Base-by-base conservation (phyloP, 805 yeast species). In the Wickerhamiella allomyrinae region DNA sequence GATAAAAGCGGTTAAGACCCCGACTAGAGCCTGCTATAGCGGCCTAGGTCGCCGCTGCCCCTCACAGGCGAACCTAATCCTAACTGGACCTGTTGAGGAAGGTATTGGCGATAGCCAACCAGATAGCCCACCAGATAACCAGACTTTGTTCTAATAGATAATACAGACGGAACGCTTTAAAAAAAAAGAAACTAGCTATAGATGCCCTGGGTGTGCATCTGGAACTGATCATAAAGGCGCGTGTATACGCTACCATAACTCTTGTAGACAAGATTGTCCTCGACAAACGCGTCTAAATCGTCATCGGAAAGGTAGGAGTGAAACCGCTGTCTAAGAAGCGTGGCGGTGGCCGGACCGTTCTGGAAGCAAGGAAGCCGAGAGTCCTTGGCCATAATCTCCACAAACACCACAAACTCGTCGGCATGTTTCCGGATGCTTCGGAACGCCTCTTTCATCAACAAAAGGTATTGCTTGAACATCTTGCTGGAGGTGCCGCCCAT, bases 301-400 rank as follows among this genome's bases (percentile, higher is more conserved):
- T 68, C 63, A 34, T 85, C 95, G 25, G 71, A 63, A 39, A 91
- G 60, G 39, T 83, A 80, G 11, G 82, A 60, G 56, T 84, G 95
- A 50, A 87, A 73, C 54, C 98, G 69, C 57, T 86, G 95, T 42
- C 74, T 72, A 46, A 91, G 61, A 44, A 80, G 77, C 13, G 75
- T 74, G 40, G 91, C 77, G 0, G 97, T 87, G 40, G 80, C 77
- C 7, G 74, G 82, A 0, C 96, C 95, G 34, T 80, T 82, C 45
- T 76, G 79, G 65, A 91, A 91, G 57, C 98, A 91, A 1, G 98
- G 97, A 41, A 89, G 69, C 38, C 68, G 70, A 7, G 95, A 85
- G 49, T 89, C 95, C 50, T 77, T 79, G 56, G 83, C 94, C 98
- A 91, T 91, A 50, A 91, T 67, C 49, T 86, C 95, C 43, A 93